These are phyloP conservation scores for Ceratocystis eucalypticola DNA, from an alignment of 2,329 filamentous ascomycete species.

Conservation along the genomic window DNA sequence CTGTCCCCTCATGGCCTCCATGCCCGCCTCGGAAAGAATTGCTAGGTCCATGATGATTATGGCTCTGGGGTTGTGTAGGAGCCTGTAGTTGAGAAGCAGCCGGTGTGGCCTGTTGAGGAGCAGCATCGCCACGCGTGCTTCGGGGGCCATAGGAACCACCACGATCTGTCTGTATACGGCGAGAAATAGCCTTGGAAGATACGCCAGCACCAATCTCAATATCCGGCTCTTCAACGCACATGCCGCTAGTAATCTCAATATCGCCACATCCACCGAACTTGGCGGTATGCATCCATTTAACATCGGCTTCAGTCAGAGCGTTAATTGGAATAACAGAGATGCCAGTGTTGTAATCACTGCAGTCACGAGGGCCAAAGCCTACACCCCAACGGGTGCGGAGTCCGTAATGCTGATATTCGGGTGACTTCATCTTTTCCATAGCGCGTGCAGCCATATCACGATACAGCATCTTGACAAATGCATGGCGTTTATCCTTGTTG, in stretches of 20 bases:
- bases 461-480: slow-evolving; percentile 96
- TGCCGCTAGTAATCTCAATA: slow-evolving; percentile 60
- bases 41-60: neutral
- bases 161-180: slow-evolving; percentile 56
- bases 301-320: slow-evolving; percentile 86
- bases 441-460: slow-evolving; percentile 72
- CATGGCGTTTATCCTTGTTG: slow-evolving; percentile 94
- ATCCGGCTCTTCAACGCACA: slow-evolving; percentile 92
- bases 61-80: slow-evolving; percentile 10
- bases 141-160: slow-evolving; percentile 52
- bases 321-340: slow-evolving; percentile 87
- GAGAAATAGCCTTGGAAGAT: slow-evolving; percentile 73
- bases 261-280: slow-evolving; percentile 89
- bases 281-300: slow-evolving; percentile 92
- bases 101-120: neutral
- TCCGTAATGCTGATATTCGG: slow-evolving; percentile 53
- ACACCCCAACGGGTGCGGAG: slow-evolving; percentile 92
- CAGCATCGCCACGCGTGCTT: slow-evolving; percentile 36
- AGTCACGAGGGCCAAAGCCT: slow-evolving; percentile 90
- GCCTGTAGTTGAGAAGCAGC: neutral
- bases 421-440: slow-evolving; percentile 67
- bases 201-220: slow-evolving; percentile 97
- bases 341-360: slow-evolving; percentile 86
- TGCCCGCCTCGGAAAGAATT: slow-evolving; percentile 20
- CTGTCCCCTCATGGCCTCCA: slow-evolving; percentile 20